These are phyloP conservation scores for Aplosporella prunicola DNA, from an alignment of 2,329 filamentous ascomycete genomes.

Conservation along the genomic window DNA sequence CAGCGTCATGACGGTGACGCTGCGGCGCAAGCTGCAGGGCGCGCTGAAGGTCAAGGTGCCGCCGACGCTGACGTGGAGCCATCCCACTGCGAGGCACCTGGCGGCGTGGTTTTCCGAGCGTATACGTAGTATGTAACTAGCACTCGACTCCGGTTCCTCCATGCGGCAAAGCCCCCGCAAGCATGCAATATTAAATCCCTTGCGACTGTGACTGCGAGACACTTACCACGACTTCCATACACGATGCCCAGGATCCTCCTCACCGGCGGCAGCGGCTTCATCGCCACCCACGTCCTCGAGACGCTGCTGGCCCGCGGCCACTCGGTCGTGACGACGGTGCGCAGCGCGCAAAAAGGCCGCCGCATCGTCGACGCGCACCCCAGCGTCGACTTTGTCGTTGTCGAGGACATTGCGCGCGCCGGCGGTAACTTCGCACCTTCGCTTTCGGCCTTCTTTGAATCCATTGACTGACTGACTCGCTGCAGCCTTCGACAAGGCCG, in stretches of 20 bases:
- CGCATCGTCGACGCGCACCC: conserved; percentile 43
- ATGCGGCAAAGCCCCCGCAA: no score
- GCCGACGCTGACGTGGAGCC: conserved; percentile 33
- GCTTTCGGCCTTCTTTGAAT: no score
- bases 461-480: no score
- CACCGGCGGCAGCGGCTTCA: conserved; percentile 53
- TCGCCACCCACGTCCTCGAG: conserved; percentile 55
- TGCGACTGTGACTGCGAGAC: no score
- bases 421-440: no score
- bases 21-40: conserved; percentile 28
- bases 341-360: conserved; percentile 46
- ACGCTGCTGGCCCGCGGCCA: conserved; percentile 46
- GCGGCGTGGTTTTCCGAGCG: conserved; percentile 26
- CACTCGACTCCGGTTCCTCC: no score
- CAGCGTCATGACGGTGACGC: conserved; percentile 30
- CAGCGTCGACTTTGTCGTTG: conserved; percentile 52
- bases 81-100: conserved; percentile 31
- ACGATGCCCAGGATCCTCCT: conserved; percentile 30
- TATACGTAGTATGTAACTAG: no score
- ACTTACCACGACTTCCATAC: no score
- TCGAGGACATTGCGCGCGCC: conserved; percentile 56
- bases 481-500: conserved; percentile 14
- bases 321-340: conserved; percentile 48
- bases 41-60: conserved; percentile 27
- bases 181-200: no score